Base-by-base conservation (phyloP, 352 stramenopile genomes). In the Phytophthora hibernalis region DNA sequence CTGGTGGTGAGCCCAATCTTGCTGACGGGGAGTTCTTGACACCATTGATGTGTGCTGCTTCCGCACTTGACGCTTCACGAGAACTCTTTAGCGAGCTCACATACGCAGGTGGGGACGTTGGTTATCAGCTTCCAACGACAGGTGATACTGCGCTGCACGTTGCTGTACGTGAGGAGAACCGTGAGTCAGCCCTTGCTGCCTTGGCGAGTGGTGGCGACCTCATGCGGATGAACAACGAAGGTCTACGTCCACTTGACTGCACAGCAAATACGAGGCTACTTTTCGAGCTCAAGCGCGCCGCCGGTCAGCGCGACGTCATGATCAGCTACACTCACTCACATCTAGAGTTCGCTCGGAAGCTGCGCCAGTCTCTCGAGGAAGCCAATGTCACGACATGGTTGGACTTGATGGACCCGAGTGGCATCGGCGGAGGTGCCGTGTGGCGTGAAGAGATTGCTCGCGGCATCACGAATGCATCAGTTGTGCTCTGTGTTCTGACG, bases 271-370 rank as follows among this genome's bases (percentile, higher is more conserved):
- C 84, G 10, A 74, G 80, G 54, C 68, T 93, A 12, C 69, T 87
- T 24, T 93, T 85, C 21, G 83, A 83, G 22, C 73, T 93, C 45
- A 93, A 93, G 62, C 79, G 68, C 9, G 83, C 82, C 0, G 84
- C 84, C 1, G 84, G 84, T 1, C 75, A 87, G 24, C 80, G 84
- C 9, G 84, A 93, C 35, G 84, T 91, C 16, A 93, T 93, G 84
- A 91, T 93, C 68, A 93, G 84, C 71, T 93, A 93, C 68, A 93
- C 84, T 38, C 84, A 93, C 58, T 86, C 84, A 45, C 84, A 93
- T 67, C 62, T 75, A 3, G 80, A 88, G 65, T 91, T 93, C 69
- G 83, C 83, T 35, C 87, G 38, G 2, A 45, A 45, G 20, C 38
- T 45, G 2, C 38, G 38, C 5, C 38, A 45, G n/a, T 45, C 38